Evolutionary conservation across 2,329 filamentous ascomycete genomes (phyloP).

Genomic region (Endothia cerciana): DNA sequence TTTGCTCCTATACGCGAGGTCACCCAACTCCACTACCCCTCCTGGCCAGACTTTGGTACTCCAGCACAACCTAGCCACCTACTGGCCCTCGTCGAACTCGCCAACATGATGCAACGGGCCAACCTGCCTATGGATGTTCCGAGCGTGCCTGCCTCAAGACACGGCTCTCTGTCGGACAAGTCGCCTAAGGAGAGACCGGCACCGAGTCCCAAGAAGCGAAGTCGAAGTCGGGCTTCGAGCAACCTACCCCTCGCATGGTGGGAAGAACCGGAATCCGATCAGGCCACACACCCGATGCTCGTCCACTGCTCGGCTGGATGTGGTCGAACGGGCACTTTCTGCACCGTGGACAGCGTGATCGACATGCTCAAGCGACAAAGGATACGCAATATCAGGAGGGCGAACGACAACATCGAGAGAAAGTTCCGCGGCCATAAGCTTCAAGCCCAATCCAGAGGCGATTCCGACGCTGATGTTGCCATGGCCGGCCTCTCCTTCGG

Average conservation of each 20-base stretch:
- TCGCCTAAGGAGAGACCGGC: slow-evolving; percentile 4
- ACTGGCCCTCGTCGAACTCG: slow-evolving; percentile 85
- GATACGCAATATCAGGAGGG: slow-evolving; percentile 35
- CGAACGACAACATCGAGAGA: slow-evolving; percentile 36
- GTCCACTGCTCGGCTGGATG: slow-evolving; percentile 97
- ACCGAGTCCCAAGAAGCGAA: slow-evolving; percentile 31
- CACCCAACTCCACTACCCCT: slow-evolving; percentile 90
- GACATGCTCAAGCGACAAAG: slow-evolving; percentile 94
- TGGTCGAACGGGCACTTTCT: slow-evolving; percentile 94
- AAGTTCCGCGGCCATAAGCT: slow-evolving; percentile 27
- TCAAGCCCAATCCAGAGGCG: slow-evolving; percentile 33
- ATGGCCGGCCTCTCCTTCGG: slow-evolving; percentile 41
- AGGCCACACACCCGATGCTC: slow-evolving; percentile 69
- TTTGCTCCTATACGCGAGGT: slow-evolving; percentile 89
- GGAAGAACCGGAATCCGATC: slow-evolving; percentile 62
- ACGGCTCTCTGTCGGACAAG: slow-evolving; percentile 6
- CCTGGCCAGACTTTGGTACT: slow-evolving; percentile 97
- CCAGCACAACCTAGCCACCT: slow-evolving; percentile 88
- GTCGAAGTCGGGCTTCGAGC: slow-evolving; percentile 24
- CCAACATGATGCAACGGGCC: slow-evolving; percentile 71
- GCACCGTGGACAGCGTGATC: slow-evolving; percentile 92
- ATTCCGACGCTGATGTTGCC: slow-evolving; percentile 50
- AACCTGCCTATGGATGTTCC: slow-evolving; percentile 50
- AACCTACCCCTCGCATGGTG: slow-evolving; percentile 49
- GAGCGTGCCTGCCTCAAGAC: slow-evolving; percentile 35